Evolutionary conservation across 2,329 filamentous ascomycete species (phyloP), one percentile per base, ranked within the genome.

Genomic region (Fusarium multiceps): DNA sequence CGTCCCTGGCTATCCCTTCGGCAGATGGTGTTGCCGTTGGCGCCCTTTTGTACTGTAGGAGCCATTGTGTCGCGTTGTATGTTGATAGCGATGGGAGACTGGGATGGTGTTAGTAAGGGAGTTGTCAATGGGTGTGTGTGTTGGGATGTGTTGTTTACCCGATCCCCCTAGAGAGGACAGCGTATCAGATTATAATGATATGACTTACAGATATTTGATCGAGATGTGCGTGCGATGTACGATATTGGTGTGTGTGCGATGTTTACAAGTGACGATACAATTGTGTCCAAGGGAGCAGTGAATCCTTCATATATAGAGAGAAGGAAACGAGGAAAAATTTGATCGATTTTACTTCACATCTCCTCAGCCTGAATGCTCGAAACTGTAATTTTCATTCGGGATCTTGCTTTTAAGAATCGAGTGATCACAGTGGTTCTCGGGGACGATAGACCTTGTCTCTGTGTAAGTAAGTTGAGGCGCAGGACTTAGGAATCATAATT

Each of bases 261-360:
- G 6, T 37, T 37, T 37, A 7, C 18, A 7, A n/a, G 10, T 37
- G 34, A n/a, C 1, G 3, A 12, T 4, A 12, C 3, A n/a, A n/a
- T 4, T 37, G 18, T n/a, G 10, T 37, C 10, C 18, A n/a, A 37
- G 34, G 6, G 10, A 12, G 34, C 18, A 6, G 18, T 10, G 6
- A n/a, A 4, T 37, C 18, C 10, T n/a, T 6, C 34, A n/a, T 37
- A 37, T n/a, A 37, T 37, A n/a, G 18, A n/a, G 34, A 3, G 34
- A 6, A 37, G 6, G 4, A 4, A n/a, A 37, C 4, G 10, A 12
- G 12, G 16, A 10, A 37, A 12, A 12, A 0, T 37, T 12, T 11
- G 6, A 2, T n/a, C 18, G 10, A n/a, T n/a, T n/a, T 37, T 4
- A 4, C 34, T 37, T 3, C 4, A n/a, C 34, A 11, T 0, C 4